Conservation (phyloP, 805 yeast species). For the Pichia gijzeniarum region DNA sequence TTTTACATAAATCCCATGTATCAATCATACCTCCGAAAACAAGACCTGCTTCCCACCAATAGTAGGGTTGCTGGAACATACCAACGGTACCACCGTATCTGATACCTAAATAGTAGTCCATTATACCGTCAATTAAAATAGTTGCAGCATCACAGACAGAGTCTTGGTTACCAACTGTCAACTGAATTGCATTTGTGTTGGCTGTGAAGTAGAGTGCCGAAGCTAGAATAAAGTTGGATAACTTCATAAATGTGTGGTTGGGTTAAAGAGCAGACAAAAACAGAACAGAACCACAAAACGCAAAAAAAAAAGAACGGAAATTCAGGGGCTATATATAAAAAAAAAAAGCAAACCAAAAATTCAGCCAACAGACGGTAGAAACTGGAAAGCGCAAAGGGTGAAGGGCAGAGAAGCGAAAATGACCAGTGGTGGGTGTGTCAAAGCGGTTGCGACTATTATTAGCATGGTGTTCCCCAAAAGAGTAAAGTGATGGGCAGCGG, state of each 20-base stretch:
- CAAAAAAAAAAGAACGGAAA: not conserved
- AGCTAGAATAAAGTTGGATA: not conserved
- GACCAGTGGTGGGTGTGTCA: no score
- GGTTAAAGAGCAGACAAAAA: not conserved
- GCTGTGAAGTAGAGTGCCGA: not conserved
- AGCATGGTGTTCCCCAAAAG: no score
- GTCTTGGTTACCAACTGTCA: slow-evolving; percentile 17
- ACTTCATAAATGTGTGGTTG: no score
- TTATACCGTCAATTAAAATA: slow-evolving; percentile 59
- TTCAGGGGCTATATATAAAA: no score
- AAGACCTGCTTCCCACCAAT: slow-evolving; percentile 92
- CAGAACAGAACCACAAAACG: not conserved
- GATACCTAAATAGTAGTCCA: slow-evolving; percentile 73
- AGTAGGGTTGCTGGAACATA: slow-evolving; percentile 65
- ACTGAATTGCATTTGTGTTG: slow-evolving; percentile 6
- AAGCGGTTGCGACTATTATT: no score
- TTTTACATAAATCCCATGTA: slow-evolving; percentile 60
- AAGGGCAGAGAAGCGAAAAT: not conserved
- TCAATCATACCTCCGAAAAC: slow-evolving; percentile 64
- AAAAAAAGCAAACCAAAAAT: no score
- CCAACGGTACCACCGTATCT: slow-evolving; percentile 64
- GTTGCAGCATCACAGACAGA: slow-evolving; percentile 43
- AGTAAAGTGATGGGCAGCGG: no score
- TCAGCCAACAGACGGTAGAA: no score
- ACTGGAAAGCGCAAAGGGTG: not conserved